Evolutionary conservation across 2,329 filamentous ascomycete genomes (phyloP), one percentile per base, ranked within the genome.

Genomic region (Ophiostoma pallidulum): DNA sequence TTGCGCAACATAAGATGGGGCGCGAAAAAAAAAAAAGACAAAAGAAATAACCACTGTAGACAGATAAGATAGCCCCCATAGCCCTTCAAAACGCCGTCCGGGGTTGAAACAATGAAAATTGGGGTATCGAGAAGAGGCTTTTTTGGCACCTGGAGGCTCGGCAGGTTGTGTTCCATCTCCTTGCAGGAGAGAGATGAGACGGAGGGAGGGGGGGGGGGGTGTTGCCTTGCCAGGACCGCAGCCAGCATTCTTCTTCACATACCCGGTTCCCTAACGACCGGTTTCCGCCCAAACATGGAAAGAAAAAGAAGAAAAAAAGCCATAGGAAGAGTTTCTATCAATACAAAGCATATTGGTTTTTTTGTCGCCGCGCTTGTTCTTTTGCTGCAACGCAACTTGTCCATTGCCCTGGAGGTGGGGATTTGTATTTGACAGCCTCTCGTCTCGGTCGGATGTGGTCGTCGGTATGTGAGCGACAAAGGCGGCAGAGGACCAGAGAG

Each of bases 291-390:
- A 38, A n/a, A 24, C 33, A 24, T 22, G 28, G 10, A 44, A 33
- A 29, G 40, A 35, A 35, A 37, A 53, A 53, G 51, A 51, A 51
- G 47, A 53, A 57, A 49, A 36, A 36, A 54, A 50, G 49, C n/a
- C n/a, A 28, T 10, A 28, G 24, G 24, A 28, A 28, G 24, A 28
- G n/a, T 28, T 5, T 59, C 59, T 62, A 62, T 59, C 57, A 55
- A 56, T 60, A 61, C 60, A 61, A 60, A 58, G 54, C 49, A 56
- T 57, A 54, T 54, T 50, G 51, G n/a, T n/a, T n/a, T n/a, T n/a
- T n/a, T 51, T 53, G 52, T 54, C 49, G 45, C 26, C 19, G 41
- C 28, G 35, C 20, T 28, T 20, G 10, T 20, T 19, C 47, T 49
- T 45, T 52, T 38, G 35, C 4, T 12, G 10, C 6, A 16, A 31